phyloP scores from a whole-genome alignment of 2,329 filamentous ascomycete genomes.

The Rutstroemia sp. region DNA sequence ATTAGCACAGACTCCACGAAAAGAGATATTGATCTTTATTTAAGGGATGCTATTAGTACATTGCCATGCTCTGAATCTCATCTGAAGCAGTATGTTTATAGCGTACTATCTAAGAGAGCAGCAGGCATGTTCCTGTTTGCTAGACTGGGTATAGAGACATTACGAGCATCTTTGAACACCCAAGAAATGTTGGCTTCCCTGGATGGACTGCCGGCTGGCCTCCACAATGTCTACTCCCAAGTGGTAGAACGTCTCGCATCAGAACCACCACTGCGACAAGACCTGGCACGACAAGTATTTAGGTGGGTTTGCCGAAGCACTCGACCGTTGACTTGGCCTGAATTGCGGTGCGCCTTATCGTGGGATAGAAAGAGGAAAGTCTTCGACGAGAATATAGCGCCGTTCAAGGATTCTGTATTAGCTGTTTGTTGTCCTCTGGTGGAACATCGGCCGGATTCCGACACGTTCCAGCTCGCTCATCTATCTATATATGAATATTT shows the following conservation, averaged over 20 bases:
- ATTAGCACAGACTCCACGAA: background rate
- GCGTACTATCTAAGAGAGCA: background rate
- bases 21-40: constrained; percentile 3
- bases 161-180: constrained; percentile 3
- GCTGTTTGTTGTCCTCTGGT: constrained; percentile 6
- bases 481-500: constrained; percentile 7
- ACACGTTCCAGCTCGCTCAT: constrained; percentile 5
- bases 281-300: constrained; percentile 1
- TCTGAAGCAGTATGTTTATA: constrained; percentile 7
- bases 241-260: constrained; percentile 1
- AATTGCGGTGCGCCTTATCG: constrained; percentile 3
- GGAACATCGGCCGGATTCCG: constrained; percentile 2
- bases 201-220: constrained; percentile 1
- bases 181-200: constrained; percentile 7
- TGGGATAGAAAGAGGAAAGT: constrained; percentile 5
- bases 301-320: constrained; percentile 7
- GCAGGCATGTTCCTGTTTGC: constrained; percentile 9
- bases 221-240: constrained; percentile 5
- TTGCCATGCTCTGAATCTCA: constrained; percentile 4
- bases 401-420: constrained; percentile 2
- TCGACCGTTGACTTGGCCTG: constrained; percentile 3
- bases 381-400: background rate
- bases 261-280: background rate
- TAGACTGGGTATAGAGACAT: constrained; percentile 2
- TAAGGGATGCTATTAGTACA: constrained; percentile 4